These are phyloP conservation scores for Falciphora oryzae DNA, from an alignment of 2,329 filamentous ascomycete genomes.

Conservation along the genomic window DNA sequence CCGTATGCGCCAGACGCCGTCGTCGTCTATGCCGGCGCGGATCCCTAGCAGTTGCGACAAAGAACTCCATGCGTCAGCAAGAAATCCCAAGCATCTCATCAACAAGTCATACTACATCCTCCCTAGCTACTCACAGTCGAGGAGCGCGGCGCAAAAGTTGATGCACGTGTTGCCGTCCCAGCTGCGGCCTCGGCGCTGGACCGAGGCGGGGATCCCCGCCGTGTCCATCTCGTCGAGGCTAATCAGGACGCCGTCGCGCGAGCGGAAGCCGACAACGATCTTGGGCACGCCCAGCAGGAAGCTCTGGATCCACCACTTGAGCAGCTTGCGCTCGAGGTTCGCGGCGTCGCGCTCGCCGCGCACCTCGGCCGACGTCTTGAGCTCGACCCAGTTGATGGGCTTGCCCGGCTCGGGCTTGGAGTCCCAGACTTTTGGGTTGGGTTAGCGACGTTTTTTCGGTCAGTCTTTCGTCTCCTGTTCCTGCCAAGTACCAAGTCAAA, in stretches of 20 bases:
- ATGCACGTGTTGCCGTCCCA: conserved; percentile 96
- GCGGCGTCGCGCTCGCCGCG: conserved; percentile 60
- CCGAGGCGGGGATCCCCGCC: conserved; percentile 67
- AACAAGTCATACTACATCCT: too few species aligned
- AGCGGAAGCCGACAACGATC: conserved; percentile 85
- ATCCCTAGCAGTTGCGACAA: conserved; percentile 42
- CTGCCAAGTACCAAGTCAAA: neutral
- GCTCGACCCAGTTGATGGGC: conserved; percentile 87
- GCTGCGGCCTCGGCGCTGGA: conserved; percentile 57
- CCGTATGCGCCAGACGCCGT: conserved; percentile 76
- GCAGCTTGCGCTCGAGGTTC: conserved; percentile 81
- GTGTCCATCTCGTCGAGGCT: conserved; percentile 76
- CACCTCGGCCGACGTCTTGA: conserved; percentile 82
- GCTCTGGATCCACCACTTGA: conserved; percentile 96
- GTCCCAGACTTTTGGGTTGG: conserved; percentile 64
- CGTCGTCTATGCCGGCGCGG: conserved; percentile 56
- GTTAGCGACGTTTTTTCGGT: too few species aligned
- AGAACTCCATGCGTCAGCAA: too few species aligned
- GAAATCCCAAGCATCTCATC: too few species aligned
- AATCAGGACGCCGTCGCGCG: conserved; percentile 62
- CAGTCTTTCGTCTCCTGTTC: neutral
- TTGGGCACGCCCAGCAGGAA: conserved; percentile 90
- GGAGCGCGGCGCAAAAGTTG: conserved; percentile 74
- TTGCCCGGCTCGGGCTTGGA: conserved; percentile 63
- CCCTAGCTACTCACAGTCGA: conserved; percentile 74